A percentile compares a stretch with the other conserved stretches of the same genome.
These are phyloP conservation scores for Colletotrichum siamense DNA, from an alignment of 2,329 filamentous ascomycete genomes.

Conservation along the genomic window DNA sequence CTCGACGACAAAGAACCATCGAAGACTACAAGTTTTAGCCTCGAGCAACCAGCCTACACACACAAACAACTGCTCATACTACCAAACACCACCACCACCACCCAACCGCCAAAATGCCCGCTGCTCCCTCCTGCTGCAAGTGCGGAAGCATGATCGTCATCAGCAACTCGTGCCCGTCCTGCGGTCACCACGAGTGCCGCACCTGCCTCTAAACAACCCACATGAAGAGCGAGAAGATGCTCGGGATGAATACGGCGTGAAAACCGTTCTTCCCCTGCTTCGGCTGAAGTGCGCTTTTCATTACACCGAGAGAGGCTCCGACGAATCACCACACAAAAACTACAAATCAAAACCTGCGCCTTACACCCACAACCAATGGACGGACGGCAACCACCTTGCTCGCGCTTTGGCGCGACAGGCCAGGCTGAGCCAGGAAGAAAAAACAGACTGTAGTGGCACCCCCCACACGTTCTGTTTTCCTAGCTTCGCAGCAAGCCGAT, in stretches of 20 bases:
- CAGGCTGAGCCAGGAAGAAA: neutral
- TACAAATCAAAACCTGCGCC: neutral
- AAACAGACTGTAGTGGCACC: neutral
- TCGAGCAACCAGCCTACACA: neutral
- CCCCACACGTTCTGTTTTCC: neutral
- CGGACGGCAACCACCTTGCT: neutral
- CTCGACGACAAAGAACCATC: neutral
- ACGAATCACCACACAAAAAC: neutral
- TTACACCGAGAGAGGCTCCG: constrained; percentile 20
- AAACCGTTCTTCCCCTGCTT: neutral
- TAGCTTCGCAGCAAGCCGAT: neutral
- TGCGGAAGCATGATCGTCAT: constrained; percentile 63
- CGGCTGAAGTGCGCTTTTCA: neutral
- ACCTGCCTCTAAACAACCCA: constrained; percentile 42
- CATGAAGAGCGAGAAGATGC: neutral
- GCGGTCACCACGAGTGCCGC: constrained; percentile 55
- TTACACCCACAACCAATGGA: neutral
- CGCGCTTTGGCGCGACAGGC: neutral
- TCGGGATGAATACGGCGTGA: neutral
- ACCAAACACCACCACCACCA: neutral
- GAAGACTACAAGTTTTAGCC: neutral
- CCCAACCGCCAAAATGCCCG: constrained; percentile 40
- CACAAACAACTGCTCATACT: constrained; percentile 17
- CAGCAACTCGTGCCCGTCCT: constrained; percentile 57
- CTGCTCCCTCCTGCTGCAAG: constrained; percentile 60